Evolutionary conservation across 345 rosid species (phyloP).

Genomic region (Linum trigynum): DNA sequence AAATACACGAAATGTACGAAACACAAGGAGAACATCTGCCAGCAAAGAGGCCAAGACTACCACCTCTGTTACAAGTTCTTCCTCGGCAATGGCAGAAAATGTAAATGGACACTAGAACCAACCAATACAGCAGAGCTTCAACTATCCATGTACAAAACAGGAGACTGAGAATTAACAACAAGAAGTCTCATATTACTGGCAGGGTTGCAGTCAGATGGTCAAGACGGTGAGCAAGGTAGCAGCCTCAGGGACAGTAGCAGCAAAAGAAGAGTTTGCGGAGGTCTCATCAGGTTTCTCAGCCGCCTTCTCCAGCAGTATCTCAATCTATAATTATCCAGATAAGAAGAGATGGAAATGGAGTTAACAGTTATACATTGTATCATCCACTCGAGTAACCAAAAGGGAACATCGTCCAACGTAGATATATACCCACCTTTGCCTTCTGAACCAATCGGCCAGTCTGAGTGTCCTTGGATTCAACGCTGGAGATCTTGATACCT

Average conservation of each 20-base stretch:
- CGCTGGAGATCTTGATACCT: constrained; percentile 21
- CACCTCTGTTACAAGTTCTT: too few relatives aligned
- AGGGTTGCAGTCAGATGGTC: background rate
- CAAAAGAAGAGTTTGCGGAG: background rate
- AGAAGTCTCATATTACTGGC: background rate
- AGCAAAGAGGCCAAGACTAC: too few relatives aligned
- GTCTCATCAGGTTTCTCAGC: constrained; percentile 14
- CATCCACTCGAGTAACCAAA: background rate
- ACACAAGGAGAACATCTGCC: too few relatives aligned
- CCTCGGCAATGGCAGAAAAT: too few relatives aligned
- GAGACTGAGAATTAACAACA: too few relatives aligned
- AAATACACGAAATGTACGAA: too few relatives aligned
- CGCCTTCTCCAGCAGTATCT: constrained; percentile 25
- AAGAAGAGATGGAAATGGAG: background rate
- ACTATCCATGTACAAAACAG: too few relatives aligned
- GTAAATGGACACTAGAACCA: too few relatives aligned
- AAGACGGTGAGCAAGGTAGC: background rate
- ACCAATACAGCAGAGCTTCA: too few relatives aligned
- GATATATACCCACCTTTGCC: constrained; percentile 20
- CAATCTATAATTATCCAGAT: constrained; percentile 14
- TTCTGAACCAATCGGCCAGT: constrained; percentile 19
- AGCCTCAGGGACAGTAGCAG: background rate
- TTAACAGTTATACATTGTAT: background rate
- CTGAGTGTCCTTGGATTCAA: constrained; percentile 9
- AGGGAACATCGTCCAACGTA: too few relatives aligned